Conservation (phyloP, 306 rosid genomes). For the Abrus pulchellus region DNA sequence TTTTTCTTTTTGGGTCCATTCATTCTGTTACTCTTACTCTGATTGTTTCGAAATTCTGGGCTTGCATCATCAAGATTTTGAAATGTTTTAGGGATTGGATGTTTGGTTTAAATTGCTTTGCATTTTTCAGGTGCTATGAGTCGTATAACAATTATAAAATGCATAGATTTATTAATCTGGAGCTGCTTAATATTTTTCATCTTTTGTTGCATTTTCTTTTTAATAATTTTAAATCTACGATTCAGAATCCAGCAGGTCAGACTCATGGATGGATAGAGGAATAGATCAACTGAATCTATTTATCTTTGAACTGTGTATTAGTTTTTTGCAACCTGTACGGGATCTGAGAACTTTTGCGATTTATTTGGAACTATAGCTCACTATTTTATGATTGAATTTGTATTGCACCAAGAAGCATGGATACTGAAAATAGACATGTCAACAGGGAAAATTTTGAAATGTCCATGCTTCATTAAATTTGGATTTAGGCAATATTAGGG, state of each 20-base stretch:
- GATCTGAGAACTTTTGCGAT: not conserved
- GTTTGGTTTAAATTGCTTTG: not conserved
- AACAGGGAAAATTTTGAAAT: not conserved
- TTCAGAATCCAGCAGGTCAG: not conserved
- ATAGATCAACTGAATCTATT: not conserved
- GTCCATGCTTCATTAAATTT: not conserved
- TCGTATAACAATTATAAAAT: not conserved
- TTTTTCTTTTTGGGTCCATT: not conserved
- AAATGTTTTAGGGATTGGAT: not conserved
- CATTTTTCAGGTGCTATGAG: not conserved
- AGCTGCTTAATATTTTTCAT: not conserved
- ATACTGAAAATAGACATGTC: not conserved
- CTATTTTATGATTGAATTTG: not conserved
- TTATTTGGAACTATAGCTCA: not conserved
- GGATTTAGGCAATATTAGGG: not conserved
- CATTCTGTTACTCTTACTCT: no score
- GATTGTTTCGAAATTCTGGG: no score
- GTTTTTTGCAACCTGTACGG: not conserved
- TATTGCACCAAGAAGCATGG: not conserved
- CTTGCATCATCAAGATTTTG: slow-evolving; percentile 13
- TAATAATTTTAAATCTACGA: not conserved
- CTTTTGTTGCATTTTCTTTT: slow-evolving; percentile 1
- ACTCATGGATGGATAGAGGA: not conserved
- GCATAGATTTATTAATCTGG: not conserved
- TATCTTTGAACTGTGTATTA: not conserved